phyloP scores from a whole-genome alignment of 345 rosid genomes.

The Corchorus capsularis region DNA sequence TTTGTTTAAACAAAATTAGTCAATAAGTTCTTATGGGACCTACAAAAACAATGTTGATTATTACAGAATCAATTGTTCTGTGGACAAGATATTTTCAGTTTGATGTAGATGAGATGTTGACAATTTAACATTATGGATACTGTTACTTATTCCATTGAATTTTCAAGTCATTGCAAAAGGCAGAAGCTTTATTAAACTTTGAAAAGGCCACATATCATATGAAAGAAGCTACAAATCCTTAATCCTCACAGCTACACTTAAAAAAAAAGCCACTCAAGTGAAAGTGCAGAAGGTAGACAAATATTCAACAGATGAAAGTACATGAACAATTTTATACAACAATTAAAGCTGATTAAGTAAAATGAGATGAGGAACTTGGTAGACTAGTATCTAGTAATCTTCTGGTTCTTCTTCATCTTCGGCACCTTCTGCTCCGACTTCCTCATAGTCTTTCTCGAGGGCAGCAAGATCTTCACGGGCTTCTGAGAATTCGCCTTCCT shows the following conservation, averaged over 20 bases:
- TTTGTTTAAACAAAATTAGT: too few relatives aligned
- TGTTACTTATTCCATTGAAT: not conserved
- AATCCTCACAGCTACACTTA: not conserved
- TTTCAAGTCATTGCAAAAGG: not conserved
- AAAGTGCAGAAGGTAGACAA: slow-evolving; percentile 16
- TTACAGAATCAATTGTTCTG: not conserved
- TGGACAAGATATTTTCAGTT: slow-evolving; percentile 5
- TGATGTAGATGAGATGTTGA: not conserved
- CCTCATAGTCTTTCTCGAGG: slow-evolving; percentile 85
- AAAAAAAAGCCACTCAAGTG: slow-evolving; percentile 13
- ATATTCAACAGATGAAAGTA: slow-evolving; percentile 18
- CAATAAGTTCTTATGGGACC: not conserved
- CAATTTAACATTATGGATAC: not conserved
- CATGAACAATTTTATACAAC: slow-evolving; percentile 9
- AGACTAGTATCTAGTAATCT: slow-evolving; percentile 37
- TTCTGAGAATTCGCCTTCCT: slow-evolving; percentile 89
- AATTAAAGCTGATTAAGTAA: slow-evolving; percentile 3
- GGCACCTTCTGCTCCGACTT: slow-evolving; percentile 74
- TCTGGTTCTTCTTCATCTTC: slow-evolving; percentile 60
- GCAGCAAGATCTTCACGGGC: slow-evolving; percentile 93
- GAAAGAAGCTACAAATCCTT: not conserved
- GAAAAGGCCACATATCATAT: not conserved
- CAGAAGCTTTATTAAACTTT: slow-evolving; percentile 4
- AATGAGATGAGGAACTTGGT: slow-evolving; percentile 17
- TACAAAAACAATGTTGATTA: not conserved